A percentile compares a stretch with the other conserved stretches of the same genome.
Evolutionary conservation across 1,139 yeast species (phyloP).

Genomic region (Candida pseudocylindracea): DNA sequence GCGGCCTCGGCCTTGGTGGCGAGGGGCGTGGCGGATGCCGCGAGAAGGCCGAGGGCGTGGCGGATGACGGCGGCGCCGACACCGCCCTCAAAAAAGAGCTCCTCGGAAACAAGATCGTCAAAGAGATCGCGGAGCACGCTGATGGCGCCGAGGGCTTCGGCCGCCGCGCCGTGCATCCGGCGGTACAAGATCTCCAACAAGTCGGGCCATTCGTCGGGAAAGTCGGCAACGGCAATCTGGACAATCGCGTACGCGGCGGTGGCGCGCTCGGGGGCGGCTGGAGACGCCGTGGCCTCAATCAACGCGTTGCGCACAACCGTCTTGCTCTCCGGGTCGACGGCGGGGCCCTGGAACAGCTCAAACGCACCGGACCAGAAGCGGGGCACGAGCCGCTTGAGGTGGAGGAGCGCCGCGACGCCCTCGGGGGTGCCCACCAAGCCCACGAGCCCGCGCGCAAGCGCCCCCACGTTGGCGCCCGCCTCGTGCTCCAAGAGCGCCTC

Average conservation of each 20-base stretch:
- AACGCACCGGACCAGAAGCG: constrained; percentile 75
- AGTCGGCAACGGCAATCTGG: constrained; percentile 75
- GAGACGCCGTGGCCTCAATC: constrained; percentile 24
- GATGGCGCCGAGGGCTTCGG: constrained; percentile 38
- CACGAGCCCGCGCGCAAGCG: too few relatives aligned
- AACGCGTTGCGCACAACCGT: constrained; percentile 23
- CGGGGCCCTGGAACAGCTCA: constrained; percentile 50
- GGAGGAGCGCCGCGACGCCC: constrained; percentile 14
- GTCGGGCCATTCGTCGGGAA: constrained; percentile 91
- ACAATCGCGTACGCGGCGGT: constrained; percentile 58
- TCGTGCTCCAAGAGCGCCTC: too few relatives aligned
- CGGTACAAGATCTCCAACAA: constrained; percentile 27
- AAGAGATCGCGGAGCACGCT: constrained; percentile 56
- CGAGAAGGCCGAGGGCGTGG: constrained; percentile 20
- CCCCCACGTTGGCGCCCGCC: too few relatives aligned
- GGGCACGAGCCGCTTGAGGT: constrained; percentile 48
- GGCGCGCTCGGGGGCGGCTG: constrained; percentile 24
- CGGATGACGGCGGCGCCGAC: constrained; percentile 30
- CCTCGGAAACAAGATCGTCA: constrained; percentile 70
- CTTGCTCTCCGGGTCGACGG: constrained; percentile 32
- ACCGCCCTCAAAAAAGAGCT: constrained; percentile 63
- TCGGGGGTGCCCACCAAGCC: too few relatives aligned
- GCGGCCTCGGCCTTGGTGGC: constrained; percentile 25
- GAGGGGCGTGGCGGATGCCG: constrained; percentile 8
- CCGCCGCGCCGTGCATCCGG: constrained; percentile 12